Percentiles rank a stretch among this genome's conserved stretches.
Conservation (phyloP, 116 monocot genomes). For the Thalassia testudinum region DNA sequence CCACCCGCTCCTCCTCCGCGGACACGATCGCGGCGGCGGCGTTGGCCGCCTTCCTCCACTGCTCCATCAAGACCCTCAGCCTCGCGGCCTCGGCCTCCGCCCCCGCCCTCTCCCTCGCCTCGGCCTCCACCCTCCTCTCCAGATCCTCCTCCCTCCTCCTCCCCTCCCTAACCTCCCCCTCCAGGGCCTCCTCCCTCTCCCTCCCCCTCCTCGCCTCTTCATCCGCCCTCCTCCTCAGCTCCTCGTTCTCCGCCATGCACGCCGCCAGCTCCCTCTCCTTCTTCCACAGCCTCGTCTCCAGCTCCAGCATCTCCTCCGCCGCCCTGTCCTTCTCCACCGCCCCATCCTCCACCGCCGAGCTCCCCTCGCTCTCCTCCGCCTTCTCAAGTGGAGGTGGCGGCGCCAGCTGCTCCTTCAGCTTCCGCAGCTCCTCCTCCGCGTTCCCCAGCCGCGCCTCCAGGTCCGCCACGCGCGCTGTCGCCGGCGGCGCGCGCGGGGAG, state of each 20-base stretch:
- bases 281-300: no score
- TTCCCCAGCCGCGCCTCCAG: conserved; percentile 48
- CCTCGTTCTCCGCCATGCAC: no score
- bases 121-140: no score
- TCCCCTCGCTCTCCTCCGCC: conserved; percentile 11
- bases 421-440: conserved; percentile 64
- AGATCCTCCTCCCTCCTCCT: conserved; percentile 2
- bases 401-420: conserved; percentile 55
- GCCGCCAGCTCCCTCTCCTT: no score
- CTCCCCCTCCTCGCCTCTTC: no score
- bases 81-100: conserved; percentile 31
- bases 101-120: conserved; percentile 3
- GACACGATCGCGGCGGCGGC: conserved; percentile 53
- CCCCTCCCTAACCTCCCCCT: conserved; percentile 17
- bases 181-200: no score
- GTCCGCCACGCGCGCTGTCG: conserved; percentile 35
- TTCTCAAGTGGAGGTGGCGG: conserved; percentile 24
- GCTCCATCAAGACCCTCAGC: conserved; percentile 61
- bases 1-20: conserved; percentile 3
- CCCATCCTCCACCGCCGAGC: background rate
- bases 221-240: no score
- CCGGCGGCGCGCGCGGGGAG: no score
- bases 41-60: conserved; percentile 87
- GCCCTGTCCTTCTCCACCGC: background rate
- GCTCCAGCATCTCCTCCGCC: no score